phyloP scores from a whole-genome alignment of 2,329 filamentous ascomycete species.

The Nigrospora sphaerica region DNA sequence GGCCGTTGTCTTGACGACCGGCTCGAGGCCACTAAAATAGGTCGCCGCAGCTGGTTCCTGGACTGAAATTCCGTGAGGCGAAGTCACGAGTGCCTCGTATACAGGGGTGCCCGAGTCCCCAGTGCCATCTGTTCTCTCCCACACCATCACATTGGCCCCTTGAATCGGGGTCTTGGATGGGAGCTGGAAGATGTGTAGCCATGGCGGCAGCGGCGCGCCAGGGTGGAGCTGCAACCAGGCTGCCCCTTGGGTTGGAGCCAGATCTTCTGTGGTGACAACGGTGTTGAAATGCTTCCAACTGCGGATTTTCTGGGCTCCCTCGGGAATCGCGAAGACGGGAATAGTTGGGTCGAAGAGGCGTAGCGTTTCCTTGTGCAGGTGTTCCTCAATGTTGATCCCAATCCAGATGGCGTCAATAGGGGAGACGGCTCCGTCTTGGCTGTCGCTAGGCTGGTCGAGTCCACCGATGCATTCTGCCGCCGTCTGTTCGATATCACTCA shows the following conservation, averaged over 20 bases:
- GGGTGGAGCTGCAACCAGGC: conserved; percentile 7
- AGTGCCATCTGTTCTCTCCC: not conserved
- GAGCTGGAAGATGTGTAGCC: conserved; percentile 7
- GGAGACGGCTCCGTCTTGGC: not conserved
- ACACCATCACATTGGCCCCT: conserved; percentile 2
- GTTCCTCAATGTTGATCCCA: conserved; percentile 3
- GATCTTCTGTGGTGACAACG: not conserved
- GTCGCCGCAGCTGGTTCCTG: not conserved
- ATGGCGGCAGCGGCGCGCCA: conserved; percentile 3
- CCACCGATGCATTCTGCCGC: not conserved
- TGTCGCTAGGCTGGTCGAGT: not conserved
- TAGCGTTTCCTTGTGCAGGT: conserved; percentile 7
- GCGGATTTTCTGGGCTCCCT: conserved; percentile 1
- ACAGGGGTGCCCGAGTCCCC: too few relatives aligned
- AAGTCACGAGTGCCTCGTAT: conserved; percentile 5
- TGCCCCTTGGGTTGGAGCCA: not conserved
- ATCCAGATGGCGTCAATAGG: conserved; percentile 9
- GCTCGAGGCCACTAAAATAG: conserved; percentile 1
- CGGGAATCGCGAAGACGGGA: conserved; percentile 7
- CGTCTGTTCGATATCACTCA: conserved; percentile 7
- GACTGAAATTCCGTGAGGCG: conserved; percentile 6
- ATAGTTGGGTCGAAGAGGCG: conserved; percentile 6
- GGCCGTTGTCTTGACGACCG: conserved; percentile 1
- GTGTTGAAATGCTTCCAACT: conserved; percentile 7
- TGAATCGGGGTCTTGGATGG: not conserved